Percentiles rank a stretch among this genome's conserved stretches.
Evolutionary conservation across 1,139 yeast genomes (phyloP).

Genomic region (Pichia sp.): DNA sequence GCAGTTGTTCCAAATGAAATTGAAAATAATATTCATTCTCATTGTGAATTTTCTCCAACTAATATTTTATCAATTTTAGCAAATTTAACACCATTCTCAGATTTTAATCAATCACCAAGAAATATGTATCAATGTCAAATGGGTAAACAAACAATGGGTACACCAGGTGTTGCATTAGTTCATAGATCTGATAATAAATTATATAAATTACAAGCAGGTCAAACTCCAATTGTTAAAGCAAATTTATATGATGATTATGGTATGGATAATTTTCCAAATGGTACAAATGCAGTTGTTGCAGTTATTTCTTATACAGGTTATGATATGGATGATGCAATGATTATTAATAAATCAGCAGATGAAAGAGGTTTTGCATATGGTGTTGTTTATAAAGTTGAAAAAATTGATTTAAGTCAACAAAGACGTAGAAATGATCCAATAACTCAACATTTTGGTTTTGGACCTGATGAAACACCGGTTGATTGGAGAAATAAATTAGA

Average conservation of each 20-base stretch:
- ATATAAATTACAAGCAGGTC: slow-evolving; percentile 90
- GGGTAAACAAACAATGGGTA: slow-evolving; percentile 99
- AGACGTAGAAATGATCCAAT: slow-evolving; percentile 93
- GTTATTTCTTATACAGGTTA: slow-evolving; percentile 98
- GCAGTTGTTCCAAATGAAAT: slow-evolving; percentile 96
- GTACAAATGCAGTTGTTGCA: slow-evolving; percentile 97
- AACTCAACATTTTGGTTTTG: slow-evolving; percentile 92
- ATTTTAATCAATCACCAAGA: slow-evolving; percentile 98
- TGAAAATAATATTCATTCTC: slow-evolving; percentile 72
- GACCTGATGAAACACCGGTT: slow-evolving; percentile 87
- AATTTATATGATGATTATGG: slow-evolving; percentile 93
- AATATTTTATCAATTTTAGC: slow-evolving; percentile 91
- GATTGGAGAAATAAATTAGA: slow-evolving; percentile 85
- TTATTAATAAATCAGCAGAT: slow-evolving; percentile 91
- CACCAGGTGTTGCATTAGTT: slow-evolving; percentile 92
- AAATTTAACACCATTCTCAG: slow-evolving; percentile 94
- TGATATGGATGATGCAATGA: slow-evolving; percentile 99
- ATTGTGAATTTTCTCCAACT: slow-evolving; percentile 93
- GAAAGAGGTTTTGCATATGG: slow-evolving; percentile 99
- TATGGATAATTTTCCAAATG: slow-evolving; percentile 97
- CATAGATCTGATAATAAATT: slow-evolving; percentile 95
- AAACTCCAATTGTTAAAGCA: slow-evolving; percentile 95
- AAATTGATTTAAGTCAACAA: slow-evolving; percentile 70
- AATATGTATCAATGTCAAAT: slow-evolving; percentile 99
- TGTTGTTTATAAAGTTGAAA: slow-evolving; percentile 91